A percentile compares a stretch with the other conserved stretches of the same genome.
Evolutionary conservation across 2,329 filamentous ascomycete species (phyloP).

Genomic region (Thermomyces lanuginosus): DNA sequence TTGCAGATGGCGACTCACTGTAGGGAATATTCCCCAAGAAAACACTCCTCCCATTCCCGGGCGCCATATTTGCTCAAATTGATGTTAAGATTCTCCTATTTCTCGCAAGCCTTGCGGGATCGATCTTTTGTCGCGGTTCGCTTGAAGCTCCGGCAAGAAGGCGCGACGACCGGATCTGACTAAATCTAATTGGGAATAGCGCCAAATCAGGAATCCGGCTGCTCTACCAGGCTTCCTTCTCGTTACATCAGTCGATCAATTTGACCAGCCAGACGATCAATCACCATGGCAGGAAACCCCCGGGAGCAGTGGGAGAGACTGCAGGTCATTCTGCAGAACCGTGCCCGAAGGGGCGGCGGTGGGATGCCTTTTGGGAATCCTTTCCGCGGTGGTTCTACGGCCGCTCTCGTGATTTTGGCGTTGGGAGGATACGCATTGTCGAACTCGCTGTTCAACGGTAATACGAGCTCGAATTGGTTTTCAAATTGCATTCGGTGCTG

Average conservation of each 20-base stretch:
- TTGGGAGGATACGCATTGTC: constrained; percentile 25
- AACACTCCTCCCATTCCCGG: constrained; percentile 30
- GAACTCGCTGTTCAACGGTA: constrained; percentile 55
- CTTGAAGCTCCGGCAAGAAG: too few species aligned
- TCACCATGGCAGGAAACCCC: constrained; percentile 37
- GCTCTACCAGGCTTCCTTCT: too few species aligned
- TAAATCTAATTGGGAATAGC: too few species aligned
- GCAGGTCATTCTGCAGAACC: constrained; percentile 44
- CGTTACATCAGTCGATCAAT: constrained; percentile 12
- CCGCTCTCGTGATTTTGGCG: constrained; percentile 37
- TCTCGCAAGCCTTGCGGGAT: too few species aligned
- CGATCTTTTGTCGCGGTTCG: too few species aligned
- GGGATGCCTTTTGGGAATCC: constrained; percentile 39
- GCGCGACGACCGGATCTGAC: too few species aligned
- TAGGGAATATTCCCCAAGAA: constrained; percentile 46
- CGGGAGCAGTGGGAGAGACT: constrained; percentile 51
- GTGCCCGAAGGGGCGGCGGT: constrained; percentile 32
- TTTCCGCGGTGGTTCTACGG: constrained; percentile 36
- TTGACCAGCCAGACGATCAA: too few species aligned
- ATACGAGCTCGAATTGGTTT: background rate
- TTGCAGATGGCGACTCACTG: constrained; percentile 63
- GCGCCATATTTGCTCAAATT: constrained; percentile 21
- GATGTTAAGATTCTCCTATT: background rate
- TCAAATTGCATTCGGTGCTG: background rate
- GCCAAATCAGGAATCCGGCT: too few species aligned